These are phyloP conservation scores for Arachnomyces sp. DNA, from an alignment of 2,329 filamentous ascomycete species.

Conservation along the genomic window DNA sequence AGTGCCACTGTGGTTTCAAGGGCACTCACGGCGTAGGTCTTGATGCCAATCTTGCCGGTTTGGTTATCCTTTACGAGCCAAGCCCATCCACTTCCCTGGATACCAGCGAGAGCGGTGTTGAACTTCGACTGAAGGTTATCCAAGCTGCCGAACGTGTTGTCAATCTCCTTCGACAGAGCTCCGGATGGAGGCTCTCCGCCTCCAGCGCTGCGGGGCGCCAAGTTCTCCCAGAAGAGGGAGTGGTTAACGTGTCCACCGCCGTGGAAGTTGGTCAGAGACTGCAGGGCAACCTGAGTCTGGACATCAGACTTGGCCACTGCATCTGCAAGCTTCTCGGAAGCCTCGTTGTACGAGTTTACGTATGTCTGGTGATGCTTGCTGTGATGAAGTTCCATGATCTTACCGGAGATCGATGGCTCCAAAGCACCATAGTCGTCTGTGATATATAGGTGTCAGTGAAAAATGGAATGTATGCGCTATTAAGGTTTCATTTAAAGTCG, in stretches of 20 bases:
- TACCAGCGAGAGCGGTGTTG: slow-evolving; percentile 55
- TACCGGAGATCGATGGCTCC: slow-evolving; percentile 70
- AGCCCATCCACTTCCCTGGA: slow-evolving; percentile 58
- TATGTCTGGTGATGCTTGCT: slow-evolving; percentile 92
- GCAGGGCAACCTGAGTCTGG: slow-evolving; percentile 49
- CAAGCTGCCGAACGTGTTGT: slow-evolving; percentile 50
- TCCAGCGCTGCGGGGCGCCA: slow-evolving; percentile 53
- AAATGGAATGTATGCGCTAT: neutral
- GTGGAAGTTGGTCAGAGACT: slow-evolving; percentile 57
- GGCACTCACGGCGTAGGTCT: slow-evolving; percentile 52
- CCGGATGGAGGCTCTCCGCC: slow-evolving; percentile 56
- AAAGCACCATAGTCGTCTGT: slow-evolving; percentile 93
- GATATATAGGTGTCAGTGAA: neutral
- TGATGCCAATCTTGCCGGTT: slow-evolving; percentile 49
- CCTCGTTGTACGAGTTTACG: slow-evolving; percentile 78
- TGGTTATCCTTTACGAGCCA: slow-evolving; percentile 56
- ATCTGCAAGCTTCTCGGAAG: slow-evolving; percentile 60
- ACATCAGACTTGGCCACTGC: slow-evolving; percentile 48
- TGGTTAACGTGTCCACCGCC: slow-evolving; percentile 57
- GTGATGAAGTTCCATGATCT: slow-evolving; percentile 97
- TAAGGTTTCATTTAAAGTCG: neutral
- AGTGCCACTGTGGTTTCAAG: neutral
- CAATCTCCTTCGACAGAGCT: slow-evolving; percentile 49
- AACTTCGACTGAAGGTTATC: slow-evolving; percentile 55
- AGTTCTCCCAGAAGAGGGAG: slow-evolving; percentile 59